These are phyloP conservation scores for Sporobolomyces pararoseus DNA, from an alignment of 768 basidiomycete genomes.

Conservation along the genomic window DNA sequence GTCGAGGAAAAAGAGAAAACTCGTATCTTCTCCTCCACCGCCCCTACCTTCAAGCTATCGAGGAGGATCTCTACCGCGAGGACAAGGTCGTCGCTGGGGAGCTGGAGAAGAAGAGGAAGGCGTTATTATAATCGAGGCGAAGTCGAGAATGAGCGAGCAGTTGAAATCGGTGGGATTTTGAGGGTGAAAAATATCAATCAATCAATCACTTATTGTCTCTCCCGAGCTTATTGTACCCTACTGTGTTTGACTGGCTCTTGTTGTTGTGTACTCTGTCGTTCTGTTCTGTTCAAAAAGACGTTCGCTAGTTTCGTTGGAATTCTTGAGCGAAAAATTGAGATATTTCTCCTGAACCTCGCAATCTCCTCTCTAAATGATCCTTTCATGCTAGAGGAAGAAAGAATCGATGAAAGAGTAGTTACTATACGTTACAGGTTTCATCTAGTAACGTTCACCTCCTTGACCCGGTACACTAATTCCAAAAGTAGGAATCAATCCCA, in stretches of 20 bases:
- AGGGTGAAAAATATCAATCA: no score
- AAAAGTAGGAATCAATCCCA: constrained; percentile 35
- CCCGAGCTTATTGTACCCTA: no score
- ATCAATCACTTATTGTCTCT: no score
- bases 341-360: no score
- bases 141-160: not conserved
- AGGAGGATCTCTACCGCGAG: not conserved
- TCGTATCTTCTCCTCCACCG: not conserved
- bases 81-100: not conserved
- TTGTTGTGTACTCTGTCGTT: no score
- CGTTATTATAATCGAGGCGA: not conserved
- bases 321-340: no score
- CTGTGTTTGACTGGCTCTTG: no score
- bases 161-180: not conserved
- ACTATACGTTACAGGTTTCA: not conserved
- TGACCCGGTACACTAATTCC: constrained; percentile 31
- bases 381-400: no score
- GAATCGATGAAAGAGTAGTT: no score
- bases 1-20: not conserved
- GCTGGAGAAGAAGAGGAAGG: constrained; percentile 2
- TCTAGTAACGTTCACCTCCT: constrained; percentile 19
- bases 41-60: not conserved
- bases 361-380: no score
- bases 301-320: no score
- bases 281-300: no score